Evolutionary conservation across 768 basidiomycete species (phyloP), one percentile per base, ranked within the genome.

Genomic region (Phanerochaete carnosa): DNA sequence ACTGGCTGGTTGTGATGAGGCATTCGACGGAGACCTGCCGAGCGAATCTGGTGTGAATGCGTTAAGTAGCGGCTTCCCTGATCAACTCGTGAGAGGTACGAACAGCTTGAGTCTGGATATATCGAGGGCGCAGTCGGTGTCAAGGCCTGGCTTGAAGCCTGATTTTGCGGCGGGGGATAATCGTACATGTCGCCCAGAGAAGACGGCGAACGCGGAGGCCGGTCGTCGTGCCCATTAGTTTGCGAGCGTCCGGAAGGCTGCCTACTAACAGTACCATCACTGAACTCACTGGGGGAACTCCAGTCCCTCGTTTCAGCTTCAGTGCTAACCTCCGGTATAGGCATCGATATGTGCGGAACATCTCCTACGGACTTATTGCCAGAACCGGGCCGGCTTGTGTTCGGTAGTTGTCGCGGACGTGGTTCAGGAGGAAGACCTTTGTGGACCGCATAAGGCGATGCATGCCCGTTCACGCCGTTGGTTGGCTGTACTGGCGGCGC

Each of bases 201-300:
- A 9, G 68, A 68, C 16, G 62, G 65, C 2, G 66, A 65, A 16
- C 62, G 62, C n/a, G 63, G 62, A 9, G 62, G 61, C 3, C 59
- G 62, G 15, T 69, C 70, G 9, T 67, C 66, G 16, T 65, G 47
- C 11, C 60, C 65, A 33, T 62, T 53, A 12, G 12, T n/a, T 52
- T 28, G 50, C 22, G 73, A 69, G 29, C 70, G 68, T 16, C 59
- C 63, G 25, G 72, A 68, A 8, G 62, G 22, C 22, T 64, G 63
- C 50, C 62, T 37, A 16, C 58, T 64, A 29, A 61, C 63, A 47
- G 25, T 58, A 46, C 35, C 55, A 28, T 33, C 43, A 28, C 30
- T 23, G 28, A 28, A 45, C 22, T 33, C 52, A 30, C 28, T 54
- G 7, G 52, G 45, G 11, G 53, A 49, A 7, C 30, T 57, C 60